Evolutionary conservation across 2,329 filamentous ascomycete species (phyloP), one percentile per base, ranked within the genome.

Genomic region (Penicillium sp.): DNA sequence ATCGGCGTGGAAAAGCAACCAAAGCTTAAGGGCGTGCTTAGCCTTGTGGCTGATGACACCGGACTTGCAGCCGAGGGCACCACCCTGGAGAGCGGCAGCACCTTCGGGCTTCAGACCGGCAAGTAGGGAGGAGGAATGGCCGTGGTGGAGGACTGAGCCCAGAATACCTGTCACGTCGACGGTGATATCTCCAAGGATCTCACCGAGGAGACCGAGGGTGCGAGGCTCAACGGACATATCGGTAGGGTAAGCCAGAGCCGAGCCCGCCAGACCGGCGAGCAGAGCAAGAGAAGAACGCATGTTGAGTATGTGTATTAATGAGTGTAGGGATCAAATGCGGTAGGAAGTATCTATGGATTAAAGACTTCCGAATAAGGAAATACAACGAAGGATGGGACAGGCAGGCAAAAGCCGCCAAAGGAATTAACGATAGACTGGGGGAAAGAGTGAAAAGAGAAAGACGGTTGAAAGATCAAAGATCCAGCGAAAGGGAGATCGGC

Each of bases 51-150:
- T 57, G 50, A 74, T 64, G 13, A 51, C 53, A 43, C 61, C 62
- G 39, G 69, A 63, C 53, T 62, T 67, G 57, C 67, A 68, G 59
- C 71, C 71, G 43, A 74, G 53, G 47, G 66, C 68, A 67, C 68
- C 66, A 59, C 67, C 70, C 47, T 67, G 57, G 16, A 74, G 67
- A 47, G 71, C 71, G 27, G 70, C 71, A 47, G 70, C 71, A 58
- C 61, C 71, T 50, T 67, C 56, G 35, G 69, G 66, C 46, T 59
- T 65, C 49, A 74, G 62, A 29, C 67, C 69, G 57, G 42, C 52
- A 50, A 74, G 61, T 45, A 70, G 35, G 14, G 55, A 51, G 16
- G 35, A 53, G n/a, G 39, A 34, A 39, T 53, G 51, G 47, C 52
- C 58, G 26, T 58, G 44, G 40, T 57, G 59, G 51, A 71, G 62